A percentile compares a stretch with the other conserved stretches of the same genome.
phyloP scores from a whole-genome alignment of 257 asterid genomes.

The Avicennia marina region DNA sequence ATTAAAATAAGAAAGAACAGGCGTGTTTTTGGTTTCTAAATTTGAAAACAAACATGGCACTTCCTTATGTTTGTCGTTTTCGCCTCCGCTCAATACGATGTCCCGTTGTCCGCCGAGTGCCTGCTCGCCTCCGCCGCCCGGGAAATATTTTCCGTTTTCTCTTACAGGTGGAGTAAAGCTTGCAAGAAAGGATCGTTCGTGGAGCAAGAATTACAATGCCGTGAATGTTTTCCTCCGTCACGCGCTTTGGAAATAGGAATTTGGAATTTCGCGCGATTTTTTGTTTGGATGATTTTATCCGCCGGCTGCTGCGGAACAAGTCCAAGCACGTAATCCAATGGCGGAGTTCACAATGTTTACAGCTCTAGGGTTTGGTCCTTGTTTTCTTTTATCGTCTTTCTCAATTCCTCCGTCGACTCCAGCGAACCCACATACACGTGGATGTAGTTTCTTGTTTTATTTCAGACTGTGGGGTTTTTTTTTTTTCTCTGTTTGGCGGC shows the following conservation, averaged over 20 bases:
- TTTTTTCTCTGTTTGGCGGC: not conserved
- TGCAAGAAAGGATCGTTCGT: too few species aligned
- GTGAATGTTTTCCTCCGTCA: not conserved
- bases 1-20: too few species aligned
- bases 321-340: slow-evolving; percentile 30
- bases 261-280: slow-evolving; percentile 23
- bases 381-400: slow-evolving; percentile 21
- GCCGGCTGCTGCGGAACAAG: slow-evolving; percentile 20
- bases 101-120: too few species aligned
- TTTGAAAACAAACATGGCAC: too few species aligned
- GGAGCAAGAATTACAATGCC: too few species aligned
- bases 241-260: slow-evolving; percentile 24
- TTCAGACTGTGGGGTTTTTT: slow-evolving; percentile 1
- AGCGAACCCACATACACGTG: slow-evolving; percentile 3
- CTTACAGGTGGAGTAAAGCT: too few species aligned
- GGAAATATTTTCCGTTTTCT: too few species aligned
- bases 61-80: too few species aligned
- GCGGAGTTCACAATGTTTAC: slow-evolving; percentile 39
- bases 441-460: slow-evolving; percentile 15
- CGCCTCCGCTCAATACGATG: too few species aligned
- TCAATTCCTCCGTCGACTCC: slow-evolving; percentile 18
- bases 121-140: too few species aligned
- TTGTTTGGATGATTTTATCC: slow-evolving; percentile 14
- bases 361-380: slow-evolving; percentile 16
- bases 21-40: too few species aligned